phyloP scores from a whole-genome alignment of 345 rosid species.

The Gossypium bickii region DNA sequence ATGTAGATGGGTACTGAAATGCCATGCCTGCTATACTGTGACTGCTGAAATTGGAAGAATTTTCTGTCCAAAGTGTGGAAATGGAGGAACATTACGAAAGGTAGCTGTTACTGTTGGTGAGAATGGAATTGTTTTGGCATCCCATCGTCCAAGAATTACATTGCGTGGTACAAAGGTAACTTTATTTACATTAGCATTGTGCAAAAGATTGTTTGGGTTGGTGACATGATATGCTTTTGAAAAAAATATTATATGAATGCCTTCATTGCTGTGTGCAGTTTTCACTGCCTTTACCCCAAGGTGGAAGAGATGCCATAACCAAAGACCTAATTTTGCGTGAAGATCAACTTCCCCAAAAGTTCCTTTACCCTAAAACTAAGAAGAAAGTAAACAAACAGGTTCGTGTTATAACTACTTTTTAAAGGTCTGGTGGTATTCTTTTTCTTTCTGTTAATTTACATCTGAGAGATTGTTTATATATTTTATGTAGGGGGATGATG shows the following conservation, averaged over 20 bases:
- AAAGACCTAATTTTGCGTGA: slow-evolving; percentile 78
- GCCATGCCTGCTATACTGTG: slow-evolving; percentile 92
- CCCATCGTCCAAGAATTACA: slow-evolving; percentile 56
- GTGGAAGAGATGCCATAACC: slow-evolving; percentile 85
- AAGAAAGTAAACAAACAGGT: slow-evolving; percentile 68
- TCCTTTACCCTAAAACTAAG: slow-evolving; percentile 75
- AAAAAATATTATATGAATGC: background rate
- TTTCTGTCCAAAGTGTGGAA: slow-evolving; percentile 94
- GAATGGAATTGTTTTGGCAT: slow-evolving; percentile 64
- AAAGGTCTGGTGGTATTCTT: background rate
- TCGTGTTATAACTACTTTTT: background rate
- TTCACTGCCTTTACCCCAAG: slow-evolving; percentile 83
- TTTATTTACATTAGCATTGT: background rate
- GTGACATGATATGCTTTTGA: background rate
- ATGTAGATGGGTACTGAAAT: slow-evolving; percentile 83
- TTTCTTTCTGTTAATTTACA: background rate
- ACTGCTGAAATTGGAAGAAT: slow-evolving; percentile 80
- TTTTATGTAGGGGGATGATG: slow-evolving; percentile 59
- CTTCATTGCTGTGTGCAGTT: slow-evolving; percentile 40
- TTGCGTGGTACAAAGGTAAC: slow-evolving; percentile 88
- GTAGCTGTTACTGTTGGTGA: slow-evolving; percentile 82
- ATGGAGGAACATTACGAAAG: slow-evolving; percentile 84
- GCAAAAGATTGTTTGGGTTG: background rate
- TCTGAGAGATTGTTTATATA: background rate
- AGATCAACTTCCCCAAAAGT: slow-evolving; percentile 91